A percentile compares a stretch with the other conserved stretches of the same genome.
Evolutionary conservation across 2,329 filamentous ascomycete species (phyloP).

Genomic region (Sclerotinia nivalis): DNA sequence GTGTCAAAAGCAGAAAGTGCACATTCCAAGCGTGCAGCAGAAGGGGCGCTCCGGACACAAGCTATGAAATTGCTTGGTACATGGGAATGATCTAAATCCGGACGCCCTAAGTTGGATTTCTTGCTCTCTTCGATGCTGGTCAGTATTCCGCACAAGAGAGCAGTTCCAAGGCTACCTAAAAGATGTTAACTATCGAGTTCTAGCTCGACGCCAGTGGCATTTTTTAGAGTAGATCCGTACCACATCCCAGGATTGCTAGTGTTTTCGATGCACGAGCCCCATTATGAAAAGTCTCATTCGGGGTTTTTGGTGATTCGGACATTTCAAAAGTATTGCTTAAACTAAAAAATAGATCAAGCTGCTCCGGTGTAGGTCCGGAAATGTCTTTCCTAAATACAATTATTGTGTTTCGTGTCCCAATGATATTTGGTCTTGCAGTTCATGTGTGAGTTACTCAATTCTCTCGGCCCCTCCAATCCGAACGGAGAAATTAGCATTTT

Average conservation of each 20-base stretch:
- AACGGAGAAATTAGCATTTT: background rate
- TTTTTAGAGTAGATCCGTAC: conserved; percentile 7
- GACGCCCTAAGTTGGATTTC: background rate
- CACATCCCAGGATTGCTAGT: conserved; percentile 22
- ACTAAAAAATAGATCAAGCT: background rate
- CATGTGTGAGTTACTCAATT: conserved; percentile 7
- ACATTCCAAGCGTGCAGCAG: conserved; percentile 61
- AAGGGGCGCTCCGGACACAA: conserved; percentile 50
- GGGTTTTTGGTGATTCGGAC: conserved; percentile 3
- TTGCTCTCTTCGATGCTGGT: conserved; percentile 21
- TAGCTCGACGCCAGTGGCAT: background rate
- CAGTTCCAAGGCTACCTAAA: conserved; percentile 21
- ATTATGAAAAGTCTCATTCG: background rate
- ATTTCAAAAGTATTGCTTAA: background rate
- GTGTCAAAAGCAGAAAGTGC: conserved; percentile 63
- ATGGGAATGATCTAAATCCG: background rate
- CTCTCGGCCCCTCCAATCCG: background rate
- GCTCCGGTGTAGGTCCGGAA: background rate
- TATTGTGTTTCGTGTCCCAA: background rate
- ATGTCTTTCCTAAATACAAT: conserved; percentile 14
- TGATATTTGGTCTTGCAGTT: background rate
- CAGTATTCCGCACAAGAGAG: conserved; percentile 19
- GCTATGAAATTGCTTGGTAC: conserved; percentile 18
- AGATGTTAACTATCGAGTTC: background rate
- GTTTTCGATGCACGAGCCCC: conserved; percentile 1